Conservation (phyloP, 768 basidiomycete species). For the Termitomyces sp. region DNA sequence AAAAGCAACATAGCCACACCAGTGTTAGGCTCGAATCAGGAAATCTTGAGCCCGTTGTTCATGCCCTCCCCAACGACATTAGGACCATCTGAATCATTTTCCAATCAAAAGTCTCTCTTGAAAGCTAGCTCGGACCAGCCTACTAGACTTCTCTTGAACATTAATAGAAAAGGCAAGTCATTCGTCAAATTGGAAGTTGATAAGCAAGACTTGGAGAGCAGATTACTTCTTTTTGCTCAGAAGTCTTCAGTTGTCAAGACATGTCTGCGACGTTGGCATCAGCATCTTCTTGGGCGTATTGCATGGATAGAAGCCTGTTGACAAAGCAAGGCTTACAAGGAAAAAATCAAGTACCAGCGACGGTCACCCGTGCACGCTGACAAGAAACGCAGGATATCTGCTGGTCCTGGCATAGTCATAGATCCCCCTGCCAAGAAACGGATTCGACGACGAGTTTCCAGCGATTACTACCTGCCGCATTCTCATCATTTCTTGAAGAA, state of each 20-base stretch:
- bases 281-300: conserved; percentile 35
- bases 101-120: no score
- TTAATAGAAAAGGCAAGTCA: no score
- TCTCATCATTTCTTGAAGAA: no score
- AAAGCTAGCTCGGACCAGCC: no score
- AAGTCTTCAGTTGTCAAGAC: conserved; percentile 33
- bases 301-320: conserved; percentile 60
- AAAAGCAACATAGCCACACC: no score
- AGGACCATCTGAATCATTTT: no score
- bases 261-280: conserved; percentile 41
- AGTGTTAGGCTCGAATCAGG: no score
- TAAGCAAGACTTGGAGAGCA: conserved; percentile 31
- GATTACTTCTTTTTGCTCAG: conserved; percentile 36
- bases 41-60: no score
- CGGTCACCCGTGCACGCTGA: conserved; percentile 16
- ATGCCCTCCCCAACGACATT: no score
- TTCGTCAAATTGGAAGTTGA: conserved; percentile 22
- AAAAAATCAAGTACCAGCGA: conserved; percentile 32
- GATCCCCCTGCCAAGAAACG: conserved; percentile 32
- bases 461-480: conserved; percentile 45
- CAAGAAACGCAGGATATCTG: conserved; percentile 29
- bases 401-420: conserved; percentile 9
- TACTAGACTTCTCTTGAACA: no score
- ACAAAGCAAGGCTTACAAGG: conserved; percentile 56
- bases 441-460: conserved; percentile 31